Evolutionary conservation across 768 basidiomycete genomes (phyloP).

Genomic region (Hypsizygus marmoreus): DNA sequence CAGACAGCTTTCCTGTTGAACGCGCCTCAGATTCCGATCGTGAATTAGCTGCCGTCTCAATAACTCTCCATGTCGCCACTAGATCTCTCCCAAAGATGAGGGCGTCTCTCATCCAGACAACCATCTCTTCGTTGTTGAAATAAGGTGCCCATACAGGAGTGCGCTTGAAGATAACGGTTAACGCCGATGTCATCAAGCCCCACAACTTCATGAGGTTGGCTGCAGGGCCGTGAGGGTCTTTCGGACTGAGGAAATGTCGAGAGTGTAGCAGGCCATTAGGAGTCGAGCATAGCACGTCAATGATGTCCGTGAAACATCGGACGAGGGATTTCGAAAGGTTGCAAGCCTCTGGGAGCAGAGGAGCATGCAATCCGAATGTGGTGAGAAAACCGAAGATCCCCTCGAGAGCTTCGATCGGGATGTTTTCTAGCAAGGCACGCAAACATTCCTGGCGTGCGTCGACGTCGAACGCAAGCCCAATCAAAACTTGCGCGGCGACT

Average conservation of each 20-base stretch:
- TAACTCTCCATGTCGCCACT: constrained; percentile 74
- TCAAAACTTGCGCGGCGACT: constrained; percentile 73
- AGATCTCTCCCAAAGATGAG: constrained; percentile 90
- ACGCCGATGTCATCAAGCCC: constrained; percentile 76
- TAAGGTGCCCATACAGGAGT: constrained; percentile 82
- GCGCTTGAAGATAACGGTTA: constrained; percentile 82
- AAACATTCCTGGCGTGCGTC: constrained; percentile 89
- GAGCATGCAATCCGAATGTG: constrained; percentile 64
- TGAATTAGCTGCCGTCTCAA: constrained; percentile 67
- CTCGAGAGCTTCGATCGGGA: constrained; percentile 64
- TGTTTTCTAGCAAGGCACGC: constrained; percentile 69
- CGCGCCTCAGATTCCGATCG: constrained; percentile 25
- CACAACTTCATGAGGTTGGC: constrained; percentile 71
- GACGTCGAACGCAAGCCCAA: constrained; percentile 86
- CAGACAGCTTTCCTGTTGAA: constrained; percentile 52
- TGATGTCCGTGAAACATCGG: constrained; percentile 87
- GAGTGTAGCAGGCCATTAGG: constrained; percentile 72
- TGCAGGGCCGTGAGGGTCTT: constrained; percentile 46
- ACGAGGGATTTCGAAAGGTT: constrained; percentile 88
- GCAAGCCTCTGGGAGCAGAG: constrained; percentile 79
- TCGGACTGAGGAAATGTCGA: constrained; percentile 46
- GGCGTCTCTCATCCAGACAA: constrained; percentile 98
- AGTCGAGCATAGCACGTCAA: constrained; percentile 81
- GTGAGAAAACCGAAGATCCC: constrained; percentile 72
- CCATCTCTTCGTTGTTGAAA: constrained; percentile 84